A percentile compares a stretch with the other conserved stretches of the same genome.
phyloP scores from a whole-genome alignment of 1,139 yeast species.

The Eremothecium coryli region DNA sequence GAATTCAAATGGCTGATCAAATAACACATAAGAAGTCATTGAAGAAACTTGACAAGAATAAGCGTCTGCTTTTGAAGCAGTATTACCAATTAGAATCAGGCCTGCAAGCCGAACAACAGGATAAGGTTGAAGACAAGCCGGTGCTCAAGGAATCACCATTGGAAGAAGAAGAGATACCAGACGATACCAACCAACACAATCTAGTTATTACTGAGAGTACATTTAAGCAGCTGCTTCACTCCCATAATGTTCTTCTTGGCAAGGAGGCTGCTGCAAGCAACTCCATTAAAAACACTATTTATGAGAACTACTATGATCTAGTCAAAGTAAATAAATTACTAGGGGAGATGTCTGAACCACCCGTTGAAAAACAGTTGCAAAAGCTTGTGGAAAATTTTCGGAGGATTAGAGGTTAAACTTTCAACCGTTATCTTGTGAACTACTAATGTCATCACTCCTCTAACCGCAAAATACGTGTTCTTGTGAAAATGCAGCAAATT shows the following conservation, averaged over 20 bases:
- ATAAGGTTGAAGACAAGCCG: slow-evolving; percentile 2
- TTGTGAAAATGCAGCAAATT: no score
- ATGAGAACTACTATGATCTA: slow-evolving; percentile 44
- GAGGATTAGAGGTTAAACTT: no score
- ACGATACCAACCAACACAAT: slow-evolving; percentile 11
- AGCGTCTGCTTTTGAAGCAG: slow-evolving; percentile 38
- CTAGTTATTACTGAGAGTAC: slow-evolving; percentile 30
- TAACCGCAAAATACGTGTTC: no score
- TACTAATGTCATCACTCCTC: no score
- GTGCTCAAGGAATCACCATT: slow-evolving; percentile 5
- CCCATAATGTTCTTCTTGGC: slow-evolving; percentile 35
- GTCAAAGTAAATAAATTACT: slow-evolving; percentile 39
- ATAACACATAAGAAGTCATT: slow-evolving; percentile 31
- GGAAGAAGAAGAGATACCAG: slow-evolving; percentile 5
- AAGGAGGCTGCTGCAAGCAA: slow-evolving; percentile 38
- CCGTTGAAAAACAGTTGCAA: not conserved
- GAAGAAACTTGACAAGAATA: slow-evolving; percentile 26
- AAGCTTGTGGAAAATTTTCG: not conserved
- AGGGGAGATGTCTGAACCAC: slow-evolving; percentile 15
- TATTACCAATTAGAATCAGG: slow-evolving; percentile 34
- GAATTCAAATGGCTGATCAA: slow-evolving; percentile 29
- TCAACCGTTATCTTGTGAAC: no score
- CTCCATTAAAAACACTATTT: slow-evolving; percentile 41
- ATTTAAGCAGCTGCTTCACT: slow-evolving; percentile 33
- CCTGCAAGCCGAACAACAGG: slow-evolving; percentile 6